Percentiles rank a stretch among this genome's conserved stretches.
These are phyloP conservation scores for Colletotrichum tofieldiae DNA, from an alignment of 2,329 filamentous ascomycete species.

Conservation along the genomic window DNA sequence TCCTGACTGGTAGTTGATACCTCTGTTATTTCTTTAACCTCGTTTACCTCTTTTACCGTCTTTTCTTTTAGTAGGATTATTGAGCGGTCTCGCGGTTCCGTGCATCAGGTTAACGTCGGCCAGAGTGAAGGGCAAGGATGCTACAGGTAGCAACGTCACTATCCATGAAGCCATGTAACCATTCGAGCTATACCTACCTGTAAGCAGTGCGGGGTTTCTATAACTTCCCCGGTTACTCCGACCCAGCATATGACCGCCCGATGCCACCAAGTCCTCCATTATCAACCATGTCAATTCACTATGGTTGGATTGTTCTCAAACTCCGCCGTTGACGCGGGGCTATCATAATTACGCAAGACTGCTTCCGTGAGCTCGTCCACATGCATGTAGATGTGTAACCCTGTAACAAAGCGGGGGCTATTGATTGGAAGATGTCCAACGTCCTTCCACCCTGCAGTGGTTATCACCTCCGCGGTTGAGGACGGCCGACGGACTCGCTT, in stretches of 20 bases:
- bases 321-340: background rate
- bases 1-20: no score
- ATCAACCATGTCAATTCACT: background rate
- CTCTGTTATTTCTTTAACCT: background rate
- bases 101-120: background rate
- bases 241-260: background rate
- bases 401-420: background rate
- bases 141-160: constrained; percentile 33
- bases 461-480: background rate
- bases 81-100: background rate
- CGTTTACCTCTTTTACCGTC: background rate
- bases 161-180: constrained; percentile 11
- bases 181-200: background rate
- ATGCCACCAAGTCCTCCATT: no score
- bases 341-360: background rate
- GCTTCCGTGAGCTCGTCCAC: background rate
- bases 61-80: background rate
- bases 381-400: background rate
- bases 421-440: background rate
- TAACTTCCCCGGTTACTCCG: background rate
- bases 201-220: background rate
- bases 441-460: background rate
- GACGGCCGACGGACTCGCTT: no score
- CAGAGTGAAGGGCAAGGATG: background rate
- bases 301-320: background rate